Conservation (phyloP, 441 rosid genomes). For the Macaranga tanarius region DNA sequence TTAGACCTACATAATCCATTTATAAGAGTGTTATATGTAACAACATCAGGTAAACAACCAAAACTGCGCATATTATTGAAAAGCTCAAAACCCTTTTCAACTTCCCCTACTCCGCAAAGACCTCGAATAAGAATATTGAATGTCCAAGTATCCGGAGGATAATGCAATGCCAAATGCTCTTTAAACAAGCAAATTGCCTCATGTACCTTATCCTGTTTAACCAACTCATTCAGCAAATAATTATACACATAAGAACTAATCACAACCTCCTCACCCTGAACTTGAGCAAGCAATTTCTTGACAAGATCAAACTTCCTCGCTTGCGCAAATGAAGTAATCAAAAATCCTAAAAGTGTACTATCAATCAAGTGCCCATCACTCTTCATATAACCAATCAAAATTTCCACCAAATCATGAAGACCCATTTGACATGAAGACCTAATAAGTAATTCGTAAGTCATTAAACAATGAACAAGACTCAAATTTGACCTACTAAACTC, state of each 20-base stretch:
- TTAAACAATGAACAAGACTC: slow-evolving; percentile 44
- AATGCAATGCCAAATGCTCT: slow-evolving; percentile 40
- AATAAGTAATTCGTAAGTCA: slow-evolving; percentile 58
- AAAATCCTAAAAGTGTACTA: slow-evolving; percentile 39
- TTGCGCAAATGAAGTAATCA: slow-evolving; percentile 47
- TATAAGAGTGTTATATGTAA: slow-evolving; percentile 73
- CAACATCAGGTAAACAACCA: slow-evolving; percentile 61
- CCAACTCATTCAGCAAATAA: slow-evolving; percentile 50
- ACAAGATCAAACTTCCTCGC: slow-evolving; percentile 45
- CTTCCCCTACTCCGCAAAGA: slow-evolving; percentile 50
- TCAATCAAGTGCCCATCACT: slow-evolving; percentile 61
- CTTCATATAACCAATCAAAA: slow-evolving; percentile 58
- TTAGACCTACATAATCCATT: slow-evolving; percentile 58
- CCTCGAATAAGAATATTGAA: slow-evolving; percentile 73
- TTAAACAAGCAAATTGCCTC: slow-evolving; percentile 56
- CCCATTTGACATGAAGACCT: slow-evolving; percentile 63
- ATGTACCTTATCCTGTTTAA: slow-evolving; percentile 44
- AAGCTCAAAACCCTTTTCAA: slow-evolving; percentile 47
- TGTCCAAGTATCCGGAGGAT: slow-evolving; percentile 58
- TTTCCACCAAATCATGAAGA: slow-evolving; percentile 45
- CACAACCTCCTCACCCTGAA: slow-evolving; percentile 35
- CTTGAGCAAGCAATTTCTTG: slow-evolving; percentile 51
- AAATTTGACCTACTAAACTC: slow-evolving; percentile 58
- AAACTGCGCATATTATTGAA: slow-evolving; percentile 52
- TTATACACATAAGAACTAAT: slow-evolving; percentile 42